These are phyloP conservation scores for Areca catechu DNA, from an alignment of 176 grass and related monocot genomes.

Conservation along the genomic window DNA sequence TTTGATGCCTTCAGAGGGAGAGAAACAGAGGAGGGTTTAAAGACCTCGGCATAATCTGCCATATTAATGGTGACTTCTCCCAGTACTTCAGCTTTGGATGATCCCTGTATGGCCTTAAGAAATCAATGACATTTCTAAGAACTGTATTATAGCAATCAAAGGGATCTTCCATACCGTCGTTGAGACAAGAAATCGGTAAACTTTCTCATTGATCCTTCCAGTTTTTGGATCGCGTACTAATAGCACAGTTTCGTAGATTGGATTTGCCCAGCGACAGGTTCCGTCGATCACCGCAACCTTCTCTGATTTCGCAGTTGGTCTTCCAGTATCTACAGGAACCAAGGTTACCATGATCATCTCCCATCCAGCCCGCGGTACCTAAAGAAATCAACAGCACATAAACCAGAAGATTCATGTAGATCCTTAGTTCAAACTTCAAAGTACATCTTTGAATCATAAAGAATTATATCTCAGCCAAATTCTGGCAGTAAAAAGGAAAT, in stretches of 20 bases:
- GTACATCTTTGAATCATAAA: too few relatives aligned
- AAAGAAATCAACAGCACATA: slow-evolving; percentile 3
- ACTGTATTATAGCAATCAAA: too few relatives aligned
- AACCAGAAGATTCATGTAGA: too few relatives aligned
- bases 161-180: slow-evolving; percentile 39
- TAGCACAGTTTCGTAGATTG: slow-evolving; percentile 64
- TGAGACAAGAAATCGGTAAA: slow-evolving; percentile 73
- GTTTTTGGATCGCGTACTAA: slow-evolving; percentile 42
- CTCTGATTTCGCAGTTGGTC: slow-evolving; percentile 73
- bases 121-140: neutral
- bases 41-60: slow-evolving; percentile 68
- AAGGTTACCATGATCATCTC: slow-evolving; percentile 71
- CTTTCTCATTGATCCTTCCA: slow-evolving; percentile 54
- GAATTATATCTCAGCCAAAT: too few relatives aligned
- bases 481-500: too few relatives aligned
- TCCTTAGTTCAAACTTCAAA: too few relatives aligned
- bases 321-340: slow-evolving; percentile 59
- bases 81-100: slow-evolving; percentile 68
- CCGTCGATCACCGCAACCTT: slow-evolving; percentile 42
- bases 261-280: slow-evolving; percentile 45
- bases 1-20: slow-evolving; percentile 64
- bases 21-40: slow-evolving; percentile 56
- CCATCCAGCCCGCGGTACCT: slow-evolving; percentile 66
- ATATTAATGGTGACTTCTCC: slow-evolving; percentile 76
- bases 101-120: slow-evolving; percentile 28